phyloP scores from a whole-genome alignment of 2,329 filamentous ascomycete genomes.

The Myriosclerotinia curreyana region DNA sequence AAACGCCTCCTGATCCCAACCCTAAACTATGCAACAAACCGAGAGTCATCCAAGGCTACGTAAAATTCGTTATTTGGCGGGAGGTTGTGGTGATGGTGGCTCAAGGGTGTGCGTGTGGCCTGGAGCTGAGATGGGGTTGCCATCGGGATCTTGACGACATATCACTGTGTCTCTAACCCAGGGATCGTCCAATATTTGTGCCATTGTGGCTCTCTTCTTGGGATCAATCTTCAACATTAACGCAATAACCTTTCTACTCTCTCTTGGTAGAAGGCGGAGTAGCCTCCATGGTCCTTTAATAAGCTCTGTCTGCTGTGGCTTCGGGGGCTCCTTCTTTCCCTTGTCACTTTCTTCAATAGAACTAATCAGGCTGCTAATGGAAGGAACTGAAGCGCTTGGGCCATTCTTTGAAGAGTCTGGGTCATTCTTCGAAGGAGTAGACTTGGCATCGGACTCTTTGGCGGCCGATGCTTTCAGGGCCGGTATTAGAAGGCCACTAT shows the following conservation, averaged over 20 bases:
- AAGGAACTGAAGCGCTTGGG: neutral
- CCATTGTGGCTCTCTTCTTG: conserved; percentile 75
- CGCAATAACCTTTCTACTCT: conserved; percentile 84
- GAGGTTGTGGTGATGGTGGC: conserved; percentile 52
- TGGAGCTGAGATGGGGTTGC: conserved; percentile 66
- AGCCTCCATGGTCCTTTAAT: conserved; percentile 93
- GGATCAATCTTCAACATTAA: conserved; percentile 91
- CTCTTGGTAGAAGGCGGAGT: conserved; percentile 79
- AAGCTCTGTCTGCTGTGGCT: conserved; percentile 49
- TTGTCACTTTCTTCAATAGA: neutral
- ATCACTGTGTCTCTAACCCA: conserved; percentile 87
- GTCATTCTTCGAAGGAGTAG: neutral
- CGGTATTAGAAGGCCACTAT: conserved; percentile 25
- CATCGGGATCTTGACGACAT: conserved; percentile 79
- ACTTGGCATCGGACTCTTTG: conserved; percentile 17
- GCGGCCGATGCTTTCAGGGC: neutral
- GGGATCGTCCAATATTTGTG: conserved; percentile 80
- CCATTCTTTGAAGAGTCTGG: conserved; percentile 4
- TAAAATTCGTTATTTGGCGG: conserved; percentile 29
- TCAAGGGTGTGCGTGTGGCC: conserved; percentile 85
- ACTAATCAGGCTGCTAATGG: neutral
- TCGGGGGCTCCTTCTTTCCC: no score
- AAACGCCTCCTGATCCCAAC: conserved; percentile 25
- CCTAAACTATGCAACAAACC: conserved; percentile 25
- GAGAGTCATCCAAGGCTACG: conserved; percentile 22